Evolutionary conservation across 2,329 filamentous ascomycete species (phyloP).

Genomic region (Canariomyces notabilis): DNA sequence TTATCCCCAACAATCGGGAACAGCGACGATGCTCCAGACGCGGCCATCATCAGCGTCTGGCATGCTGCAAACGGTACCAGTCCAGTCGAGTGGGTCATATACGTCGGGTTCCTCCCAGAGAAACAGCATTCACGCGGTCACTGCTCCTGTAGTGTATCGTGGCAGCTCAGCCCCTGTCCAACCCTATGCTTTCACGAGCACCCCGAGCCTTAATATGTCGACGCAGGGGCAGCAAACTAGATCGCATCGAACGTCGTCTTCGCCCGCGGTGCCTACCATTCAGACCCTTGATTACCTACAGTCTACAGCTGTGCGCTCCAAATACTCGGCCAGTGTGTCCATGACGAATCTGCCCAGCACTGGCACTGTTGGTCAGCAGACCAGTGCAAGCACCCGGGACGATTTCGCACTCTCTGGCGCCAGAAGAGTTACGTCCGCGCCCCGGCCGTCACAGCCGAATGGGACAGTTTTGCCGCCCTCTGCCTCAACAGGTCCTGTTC

Average conservation of each 20-base stretch:
- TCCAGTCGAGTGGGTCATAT: conserved; percentile 49
- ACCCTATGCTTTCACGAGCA: conserved; percentile 70
- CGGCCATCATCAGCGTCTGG: conserved; percentile 61
- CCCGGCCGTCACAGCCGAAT: conserved; percentile 40
- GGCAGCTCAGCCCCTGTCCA: conserved; percentile 58
- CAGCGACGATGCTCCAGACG: conserved; percentile 70
- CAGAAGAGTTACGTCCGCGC: conserved; percentile 35
- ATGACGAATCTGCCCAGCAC: conserved; percentile 38
- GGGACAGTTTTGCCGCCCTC: conserved; percentile 43
- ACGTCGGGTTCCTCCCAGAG: conserved; percentile 44
- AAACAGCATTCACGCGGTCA: conserved; percentile 45
- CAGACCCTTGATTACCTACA: conserved; percentile 35
- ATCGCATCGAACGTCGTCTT: conserved; percentile 45
- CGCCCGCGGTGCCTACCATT: conserved; percentile 39
- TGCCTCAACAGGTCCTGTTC: conserved; percentile 54
- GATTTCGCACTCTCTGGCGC: conserved; percentile 46
- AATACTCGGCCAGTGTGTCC: conserved; percentile 35
- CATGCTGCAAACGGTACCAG: conserved; percentile 50
- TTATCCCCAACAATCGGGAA: conserved; percentile 69
- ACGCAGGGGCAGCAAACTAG: conserved; percentile 48
- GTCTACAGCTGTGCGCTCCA: conserved; percentile 27
- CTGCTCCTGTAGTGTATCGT: conserved; percentile 46
- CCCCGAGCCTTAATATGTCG: conserved; percentile 57
- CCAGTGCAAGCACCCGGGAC: conserved; percentile 44
- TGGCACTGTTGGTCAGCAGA: conserved; percentile 32